These are phyloP conservation scores for Calendula officinalis DNA, from an alignment of 129 eudicot genomes.

Conservation along the genomic window DNA sequence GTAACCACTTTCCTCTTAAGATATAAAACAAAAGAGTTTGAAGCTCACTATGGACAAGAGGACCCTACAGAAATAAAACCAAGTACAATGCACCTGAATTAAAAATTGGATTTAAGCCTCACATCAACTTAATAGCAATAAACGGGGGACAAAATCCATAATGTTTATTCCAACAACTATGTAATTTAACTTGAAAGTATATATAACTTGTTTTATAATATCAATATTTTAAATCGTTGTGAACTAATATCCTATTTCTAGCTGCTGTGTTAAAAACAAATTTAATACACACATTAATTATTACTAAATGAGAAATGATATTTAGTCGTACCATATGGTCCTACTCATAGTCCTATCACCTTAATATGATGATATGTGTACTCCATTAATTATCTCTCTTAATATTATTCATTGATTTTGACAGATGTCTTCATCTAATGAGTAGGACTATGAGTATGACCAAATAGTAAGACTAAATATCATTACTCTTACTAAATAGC, in stretches of 20 bases:
- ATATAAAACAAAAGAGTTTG: neutral
- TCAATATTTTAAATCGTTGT: neutral
- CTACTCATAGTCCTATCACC: too few species aligned
- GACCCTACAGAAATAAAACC: slow-evolving; percentile 28
- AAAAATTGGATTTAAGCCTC: slow-evolving; percentile 16
- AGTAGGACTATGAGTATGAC: too few species aligned
- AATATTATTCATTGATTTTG: too few species aligned
- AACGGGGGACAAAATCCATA: slow-evolving; percentile 38
- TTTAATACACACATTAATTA: too few species aligned
- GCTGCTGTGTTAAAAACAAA: slow-evolving; percentile 3
- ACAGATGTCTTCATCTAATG: too few species aligned
- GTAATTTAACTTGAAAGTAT: neutral
- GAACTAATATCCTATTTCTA: neutral
- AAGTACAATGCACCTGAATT: slow-evolving; percentile 39
- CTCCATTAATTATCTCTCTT: too few species aligned
- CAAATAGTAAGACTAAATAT: too few species aligned
- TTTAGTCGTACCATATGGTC: too few species aligned
- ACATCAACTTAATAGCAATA: slow-evolving; percentile 18
- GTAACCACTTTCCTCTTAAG: slow-evolving; percentile 1
- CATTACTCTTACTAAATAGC: too few species aligned
- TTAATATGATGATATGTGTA: too few species aligned
- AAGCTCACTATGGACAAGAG: slow-evolving; percentile 25
- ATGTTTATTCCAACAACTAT: slow-evolving; percentile 32
- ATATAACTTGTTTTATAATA: neutral
- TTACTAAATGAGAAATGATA: too few species aligned